A percentile compares a stretch with the other conserved stretches of the same genome.
Conservation (phyloP, 495 filamentous ascomycete genomes). For the Choiromyces venosus region DNA sequence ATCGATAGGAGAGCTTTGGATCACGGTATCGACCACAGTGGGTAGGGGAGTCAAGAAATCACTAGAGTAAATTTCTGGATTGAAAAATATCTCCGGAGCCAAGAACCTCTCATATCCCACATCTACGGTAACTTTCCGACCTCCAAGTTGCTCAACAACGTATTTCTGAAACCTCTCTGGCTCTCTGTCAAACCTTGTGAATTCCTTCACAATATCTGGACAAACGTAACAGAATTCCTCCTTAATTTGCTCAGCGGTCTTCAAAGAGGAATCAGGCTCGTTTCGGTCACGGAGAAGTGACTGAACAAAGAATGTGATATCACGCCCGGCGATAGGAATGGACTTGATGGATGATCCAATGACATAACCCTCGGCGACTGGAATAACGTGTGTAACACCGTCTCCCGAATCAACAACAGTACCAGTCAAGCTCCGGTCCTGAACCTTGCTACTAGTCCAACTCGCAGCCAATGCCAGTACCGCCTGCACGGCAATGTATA, state of each 20-base stretch:
- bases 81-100: constrained; percentile 98
- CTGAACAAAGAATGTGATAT: constrained; percentile 98
- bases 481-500: constrained; percentile 97
- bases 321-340: constrained; percentile 92
- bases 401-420: constrained; percentile 97
- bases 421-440: constrained; percentile 92
- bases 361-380: constrained; percentile 96
- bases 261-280: constrained; percentile 91
- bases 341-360: constrained; percentile 98
- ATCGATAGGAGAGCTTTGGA: constrained; percentile 95
- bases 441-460: constrained; percentile 97
- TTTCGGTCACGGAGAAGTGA: constrained; percentile 90
- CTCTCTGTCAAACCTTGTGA: constrained; percentile 83
- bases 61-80: constrained; percentile 97
- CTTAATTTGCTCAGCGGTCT: constrained; percentile 96
- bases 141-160: constrained; percentile 77
- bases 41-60: constrained; percentile 96
- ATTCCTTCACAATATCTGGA: constrained; percentile 98
- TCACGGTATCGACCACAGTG: constrained; percentile 88
- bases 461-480: constrained; percentile 93
- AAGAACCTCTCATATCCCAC: constrained; percentile 98
- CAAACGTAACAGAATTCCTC: constrained; percentile 97
- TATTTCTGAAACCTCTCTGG: constrained; percentile 86
- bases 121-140: constrained; percentile 75
- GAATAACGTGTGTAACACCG: constrained; percentile 97